phyloP scores from a whole-genome alignment of 75 land plant genomes.

The Cupressus sempervirens region DNA sequence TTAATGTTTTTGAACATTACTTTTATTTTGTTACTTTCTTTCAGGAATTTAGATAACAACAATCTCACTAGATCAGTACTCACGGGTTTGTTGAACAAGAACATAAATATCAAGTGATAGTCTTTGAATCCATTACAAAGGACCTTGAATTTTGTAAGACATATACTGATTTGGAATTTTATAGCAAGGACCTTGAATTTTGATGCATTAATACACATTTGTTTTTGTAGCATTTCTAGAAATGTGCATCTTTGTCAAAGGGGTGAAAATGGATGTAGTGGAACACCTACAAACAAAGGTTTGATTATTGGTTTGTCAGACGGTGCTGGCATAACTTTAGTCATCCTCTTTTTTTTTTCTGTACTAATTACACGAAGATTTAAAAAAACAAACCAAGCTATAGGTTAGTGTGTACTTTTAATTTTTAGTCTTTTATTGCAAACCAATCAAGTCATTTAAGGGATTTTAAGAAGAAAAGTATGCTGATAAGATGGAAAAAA shows the following conservation, averaged over 20 bases:
- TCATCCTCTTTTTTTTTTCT: neutral
- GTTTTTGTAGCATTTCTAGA: neutral
- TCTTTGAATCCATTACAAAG: too few relatives aligned
- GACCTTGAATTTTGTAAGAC: too few relatives aligned
- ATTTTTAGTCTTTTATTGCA: neutral
- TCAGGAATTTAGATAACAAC: slow-evolving; percentile 20
- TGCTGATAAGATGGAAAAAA: neutral
- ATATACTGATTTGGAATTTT: too few relatives aligned
- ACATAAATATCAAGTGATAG: slow-evolving; percentile 6
- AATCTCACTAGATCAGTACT: slow-evolving; percentile 18
- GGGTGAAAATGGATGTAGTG: neutral
- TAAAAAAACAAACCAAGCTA: neutral
- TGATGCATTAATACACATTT: neutral
- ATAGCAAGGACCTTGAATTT: neutral
- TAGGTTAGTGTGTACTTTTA: neutral
- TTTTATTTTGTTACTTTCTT: too few relatives aligned
- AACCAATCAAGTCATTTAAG: neutral
- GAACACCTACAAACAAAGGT: neutral
- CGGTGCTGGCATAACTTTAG: neutral
- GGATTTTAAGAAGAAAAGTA: neutral
- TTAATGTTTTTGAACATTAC: too few relatives aligned
- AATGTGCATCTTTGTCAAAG: neutral
- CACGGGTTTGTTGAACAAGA: slow-evolving; percentile 2
- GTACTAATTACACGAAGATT: neutral
- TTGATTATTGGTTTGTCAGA: neutral